Percentiles rank a stretch among this genome's conserved stretches.
Conservation (phyloP, 495 filamentous ascomycete species). For the Xylaria intraflava region DNA sequence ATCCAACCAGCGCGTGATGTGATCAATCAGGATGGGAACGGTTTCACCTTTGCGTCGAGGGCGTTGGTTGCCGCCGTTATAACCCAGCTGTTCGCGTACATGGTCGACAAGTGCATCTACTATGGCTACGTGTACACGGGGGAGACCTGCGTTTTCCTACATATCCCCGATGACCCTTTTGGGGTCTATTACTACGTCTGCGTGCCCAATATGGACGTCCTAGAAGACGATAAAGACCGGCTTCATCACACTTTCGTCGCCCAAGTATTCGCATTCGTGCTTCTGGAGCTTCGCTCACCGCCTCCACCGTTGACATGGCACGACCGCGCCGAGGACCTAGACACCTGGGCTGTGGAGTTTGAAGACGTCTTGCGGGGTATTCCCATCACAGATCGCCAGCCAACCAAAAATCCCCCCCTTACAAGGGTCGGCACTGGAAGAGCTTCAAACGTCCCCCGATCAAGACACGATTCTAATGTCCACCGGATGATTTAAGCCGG, state of each 20-base stretch:
- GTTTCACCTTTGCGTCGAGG: slow-evolving; percentile 20
- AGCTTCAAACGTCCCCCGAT: no score
- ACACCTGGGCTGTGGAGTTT: slow-evolving; percentile 35
- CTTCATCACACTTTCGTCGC: slow-evolving; percentile 39
- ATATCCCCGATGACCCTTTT: slow-evolving; percentile 36
- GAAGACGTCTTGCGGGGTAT: slow-evolving; percentile 31
- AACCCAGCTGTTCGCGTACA: slow-evolving; percentile 45
- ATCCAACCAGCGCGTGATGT: slow-evolving; percentile 25
- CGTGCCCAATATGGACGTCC: slow-evolving; percentile 36
- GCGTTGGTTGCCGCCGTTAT: slow-evolving; percentile 32
- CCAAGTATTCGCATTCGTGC: slow-evolving; percentile 42
- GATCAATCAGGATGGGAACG: slow-evolving; percentile 24
- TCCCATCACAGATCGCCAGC: slow-evolving; percentile 20
- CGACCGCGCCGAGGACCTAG: slow-evolving; percentile 22
- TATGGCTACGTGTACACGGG: slow-evolving; percentile 43
- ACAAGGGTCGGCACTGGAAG: slow-evolving; percentile 26
- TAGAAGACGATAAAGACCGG: slow-evolving; percentile 23
- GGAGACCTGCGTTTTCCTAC: slow-evolving; percentile 42
- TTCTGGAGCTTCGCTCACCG: slow-evolving; percentile 33
- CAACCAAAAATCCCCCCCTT: slow-evolving; percentile 21
- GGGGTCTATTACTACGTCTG: slow-evolving; percentile 34
- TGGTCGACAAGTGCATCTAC: slow-evolving; percentile 36
- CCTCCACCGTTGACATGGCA: slow-evolving; percentile 35
- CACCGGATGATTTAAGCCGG: background rate
- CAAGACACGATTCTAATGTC: slow-evolving; percentile 15